These are phyloP conservation scores for Pestalotiopsis fici DNA, from an alignment of 2,329 filamentous ascomycete genomes.

Conservation along the genomic window DNA sequence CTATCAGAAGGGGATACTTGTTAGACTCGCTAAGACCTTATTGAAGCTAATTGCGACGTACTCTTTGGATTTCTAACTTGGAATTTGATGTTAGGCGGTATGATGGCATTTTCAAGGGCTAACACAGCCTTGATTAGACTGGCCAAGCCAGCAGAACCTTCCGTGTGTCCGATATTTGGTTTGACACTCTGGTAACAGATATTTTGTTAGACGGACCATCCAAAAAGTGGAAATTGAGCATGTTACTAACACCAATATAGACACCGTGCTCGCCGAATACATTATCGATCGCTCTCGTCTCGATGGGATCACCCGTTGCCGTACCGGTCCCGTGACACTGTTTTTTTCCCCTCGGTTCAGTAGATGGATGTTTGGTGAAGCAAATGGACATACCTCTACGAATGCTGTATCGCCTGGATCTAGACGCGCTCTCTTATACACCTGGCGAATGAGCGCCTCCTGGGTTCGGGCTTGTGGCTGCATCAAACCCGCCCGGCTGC, in stretches of 20 bases:
- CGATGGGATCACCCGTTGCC: constrained; percentile 22
- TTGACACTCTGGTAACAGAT: constrained; percentile 14
- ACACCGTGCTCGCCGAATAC: constrained; percentile 13
- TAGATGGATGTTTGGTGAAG: constrained; percentile 31
- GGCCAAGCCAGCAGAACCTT: constrained; percentile 25
- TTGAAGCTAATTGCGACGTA: not conserved
- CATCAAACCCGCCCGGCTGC: not conserved
- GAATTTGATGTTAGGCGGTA: constrained; percentile 33
- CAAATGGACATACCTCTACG: constrained; percentile 10
- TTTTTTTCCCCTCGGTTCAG: constrained; percentile 24
- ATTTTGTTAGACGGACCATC: too few relatives aligned
- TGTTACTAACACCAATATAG: constrained; percentile 20
- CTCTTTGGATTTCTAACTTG: constrained; percentile 24
- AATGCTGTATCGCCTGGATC: not conserved
- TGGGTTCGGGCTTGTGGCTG: not conserved
- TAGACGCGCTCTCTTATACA: not conserved
- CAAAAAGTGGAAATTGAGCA: not conserved
- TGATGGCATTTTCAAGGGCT: constrained; percentile 16
- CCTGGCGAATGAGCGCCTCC: not conserved
- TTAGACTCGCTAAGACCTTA: not conserved
- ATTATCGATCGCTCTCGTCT: constrained; percentile 21
- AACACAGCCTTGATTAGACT: constrained; percentile 23
- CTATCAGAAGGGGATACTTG: not conserved
- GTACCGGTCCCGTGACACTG: constrained; percentile 26
- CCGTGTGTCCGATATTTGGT: constrained; percentile 37